Conservation (phyloP, 495 filamentous ascomycete genomes). For the Neurospora pannonica region DNA sequence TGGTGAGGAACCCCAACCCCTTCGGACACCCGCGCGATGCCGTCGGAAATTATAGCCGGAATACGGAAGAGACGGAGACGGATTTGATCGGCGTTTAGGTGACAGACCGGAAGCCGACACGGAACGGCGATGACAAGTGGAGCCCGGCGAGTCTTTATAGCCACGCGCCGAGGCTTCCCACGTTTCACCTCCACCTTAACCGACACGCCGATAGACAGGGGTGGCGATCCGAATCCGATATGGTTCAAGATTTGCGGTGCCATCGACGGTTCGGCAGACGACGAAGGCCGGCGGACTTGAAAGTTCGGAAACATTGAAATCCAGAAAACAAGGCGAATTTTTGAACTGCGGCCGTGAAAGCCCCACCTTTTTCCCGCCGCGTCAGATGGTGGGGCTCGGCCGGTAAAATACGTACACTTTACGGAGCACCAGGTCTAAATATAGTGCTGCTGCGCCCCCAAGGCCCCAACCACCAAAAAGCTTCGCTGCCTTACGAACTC, state of each 20-base stretch:
- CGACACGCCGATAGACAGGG: background rate
- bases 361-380: background rate
- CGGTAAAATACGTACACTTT: background rate
- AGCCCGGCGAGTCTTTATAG: background rate
- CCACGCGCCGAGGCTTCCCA: background rate
- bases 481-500: background rate
- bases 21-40: background rate
- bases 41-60: background rate
- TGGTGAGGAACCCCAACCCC: background rate
- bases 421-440: background rate
- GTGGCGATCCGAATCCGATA: background rate
- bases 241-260: background rate
- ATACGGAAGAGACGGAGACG: background rate
- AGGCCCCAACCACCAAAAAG: background rate
- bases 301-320: background rate
- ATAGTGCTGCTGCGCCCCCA: background rate
- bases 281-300: background rate
- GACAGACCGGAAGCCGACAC: background rate
- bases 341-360: background rate
- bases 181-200: background rate
- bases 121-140: background rate
- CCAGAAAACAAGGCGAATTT: background rate
- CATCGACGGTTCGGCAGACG: background rate
- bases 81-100: background rate
- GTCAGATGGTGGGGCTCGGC: background rate